Conservation (phyloP, 2,329 filamentous ascomycete species). For the Annulohypoxylon truncatum region DNA sequence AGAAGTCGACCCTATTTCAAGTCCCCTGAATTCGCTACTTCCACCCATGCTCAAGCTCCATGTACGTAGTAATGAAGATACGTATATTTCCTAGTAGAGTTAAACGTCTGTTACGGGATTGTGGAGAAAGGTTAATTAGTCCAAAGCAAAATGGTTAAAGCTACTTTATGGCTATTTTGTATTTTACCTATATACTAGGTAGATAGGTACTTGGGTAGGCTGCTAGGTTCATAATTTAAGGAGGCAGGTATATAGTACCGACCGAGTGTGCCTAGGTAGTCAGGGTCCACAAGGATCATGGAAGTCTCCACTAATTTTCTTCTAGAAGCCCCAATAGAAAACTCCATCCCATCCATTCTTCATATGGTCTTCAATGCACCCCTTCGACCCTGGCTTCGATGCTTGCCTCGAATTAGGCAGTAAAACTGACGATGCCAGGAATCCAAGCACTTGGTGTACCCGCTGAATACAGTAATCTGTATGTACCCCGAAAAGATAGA, state of each 20-base stretch:
- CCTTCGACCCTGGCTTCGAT: constrained; percentile 18
- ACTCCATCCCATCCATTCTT: constrained; percentile 7
- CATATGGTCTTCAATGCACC: constrained; percentile 27
- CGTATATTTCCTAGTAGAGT: constrained; percentile 27
- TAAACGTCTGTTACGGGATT: constrained; percentile 33
- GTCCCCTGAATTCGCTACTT: constrained; percentile 11
- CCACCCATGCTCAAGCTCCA: constrained; percentile 11
- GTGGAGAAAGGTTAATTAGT: constrained; percentile 26
- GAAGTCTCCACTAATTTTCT: constrained; percentile 28
- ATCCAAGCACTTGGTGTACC: constrained; percentile 26
- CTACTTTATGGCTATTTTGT: constrained; percentile 6
- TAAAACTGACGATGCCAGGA: constrained; percentile 3
- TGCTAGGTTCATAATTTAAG: neutral
- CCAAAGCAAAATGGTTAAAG: neutral
- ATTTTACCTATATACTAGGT: no score
- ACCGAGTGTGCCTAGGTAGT: neutral
- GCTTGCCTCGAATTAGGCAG: neutral
- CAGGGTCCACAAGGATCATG: constrained; percentile 3
- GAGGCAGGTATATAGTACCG: neutral
- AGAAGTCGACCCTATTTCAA: constrained; percentile 12
- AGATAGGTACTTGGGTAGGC: neutral
- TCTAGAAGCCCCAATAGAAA: constrained; percentile 43
- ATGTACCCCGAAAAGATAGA: constrained; percentile 25
- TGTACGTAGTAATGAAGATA: constrained; percentile 10
- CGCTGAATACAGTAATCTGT: constrained; percentile 27